Percentiles rank a stretch among this genome's conserved stretches.
Evolutionary conservation across 106 monocot species (phyloP).

Genomic region (Ottelia alismoides): DNA sequence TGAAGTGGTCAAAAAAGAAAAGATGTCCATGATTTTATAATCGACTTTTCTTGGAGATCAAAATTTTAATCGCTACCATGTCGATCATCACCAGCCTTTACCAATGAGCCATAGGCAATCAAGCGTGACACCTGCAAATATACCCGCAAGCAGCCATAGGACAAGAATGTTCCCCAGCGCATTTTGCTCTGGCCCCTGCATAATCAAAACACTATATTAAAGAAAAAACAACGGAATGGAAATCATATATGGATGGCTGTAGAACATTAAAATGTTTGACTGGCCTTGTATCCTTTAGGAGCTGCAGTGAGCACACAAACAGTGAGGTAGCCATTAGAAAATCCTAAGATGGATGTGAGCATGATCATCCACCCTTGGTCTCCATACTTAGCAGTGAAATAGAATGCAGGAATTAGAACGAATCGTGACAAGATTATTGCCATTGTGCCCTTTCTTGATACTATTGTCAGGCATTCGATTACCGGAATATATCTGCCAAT

Average conservation of each 20-base stretch:
- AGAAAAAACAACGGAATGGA: too few relatives aligned
- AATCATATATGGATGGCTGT: too few relatives aligned
- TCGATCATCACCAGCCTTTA: conserved; percentile 26
- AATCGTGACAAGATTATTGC: neutral
- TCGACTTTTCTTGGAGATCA: too few relatives aligned
- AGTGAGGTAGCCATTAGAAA: conserved; percentile 56
- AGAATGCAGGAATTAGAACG: neutral
- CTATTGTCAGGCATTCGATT: neutral
- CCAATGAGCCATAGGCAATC: conserved; percentile 38
- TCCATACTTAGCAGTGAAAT: conserved; percentile 1
- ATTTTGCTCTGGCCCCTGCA: conserved; percentile 32
- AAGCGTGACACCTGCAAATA: conserved; percentile 17
- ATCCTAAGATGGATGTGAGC: conserved; percentile 41
- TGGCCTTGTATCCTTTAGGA: conserved; percentile 67
- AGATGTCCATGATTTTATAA: too few relatives aligned
- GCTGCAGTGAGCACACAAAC: conserved; percentile 46
- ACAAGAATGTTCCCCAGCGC: conserved; percentile 27
- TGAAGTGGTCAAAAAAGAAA: too few relatives aligned
- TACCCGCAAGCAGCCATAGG: conserved; percentile 13
- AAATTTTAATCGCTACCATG: too few relatives aligned
- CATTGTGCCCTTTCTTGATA: neutral
- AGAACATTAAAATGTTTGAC: neutral
- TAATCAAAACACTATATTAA: neutral
- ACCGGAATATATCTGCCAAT: neutral
- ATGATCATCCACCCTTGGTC: neutral